Conservation (phyloP, 495 filamentous ascomycete genomes). For the Delitschia confertaspora region DNA sequence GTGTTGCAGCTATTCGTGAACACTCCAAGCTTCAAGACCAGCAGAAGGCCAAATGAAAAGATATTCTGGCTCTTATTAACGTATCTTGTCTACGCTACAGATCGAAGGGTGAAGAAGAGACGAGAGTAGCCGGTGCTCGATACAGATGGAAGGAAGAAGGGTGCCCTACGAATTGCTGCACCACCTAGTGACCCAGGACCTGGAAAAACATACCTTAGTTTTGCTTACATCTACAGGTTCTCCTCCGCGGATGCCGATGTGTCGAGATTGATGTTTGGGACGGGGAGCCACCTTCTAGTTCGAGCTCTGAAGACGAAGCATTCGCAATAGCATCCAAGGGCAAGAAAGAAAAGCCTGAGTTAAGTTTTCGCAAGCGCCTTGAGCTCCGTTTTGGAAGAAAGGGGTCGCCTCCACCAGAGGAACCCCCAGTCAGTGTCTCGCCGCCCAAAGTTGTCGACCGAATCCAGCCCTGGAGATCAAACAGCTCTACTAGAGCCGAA, state of each 20-base stretch:
- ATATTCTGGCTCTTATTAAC: too few species aligned
- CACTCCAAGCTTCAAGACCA: too few species aligned
- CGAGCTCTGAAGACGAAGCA: slow-evolving; percentile 30
- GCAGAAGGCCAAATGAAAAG: background rate
- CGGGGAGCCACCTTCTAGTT: slow-evolving; percentile 49
- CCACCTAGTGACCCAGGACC: too few species aligned
- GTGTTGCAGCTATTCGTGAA: too few species aligned
- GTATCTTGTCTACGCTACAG: too few species aligned
- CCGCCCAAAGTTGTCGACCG: slow-evolving; percentile 20
- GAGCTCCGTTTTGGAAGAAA: slow-evolving; percentile 24
- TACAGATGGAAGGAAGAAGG: too few species aligned
- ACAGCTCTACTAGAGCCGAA: slow-evolving; percentile 43
- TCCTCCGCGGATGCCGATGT: slow-evolving; percentile 77
- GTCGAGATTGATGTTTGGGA: slow-evolving; percentile 97
- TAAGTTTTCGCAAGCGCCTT: slow-evolving; percentile 23
- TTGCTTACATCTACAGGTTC: slow-evolving; percentile 40
- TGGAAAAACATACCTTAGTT: background rate
- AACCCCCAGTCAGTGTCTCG: slow-evolving; percentile 1
- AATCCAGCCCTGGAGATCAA: slow-evolving; percentile 33
- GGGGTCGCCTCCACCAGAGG: slow-evolving; percentile 5
- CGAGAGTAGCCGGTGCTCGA: too few species aligned
- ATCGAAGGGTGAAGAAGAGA: too few species aligned
- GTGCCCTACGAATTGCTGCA: too few species aligned
- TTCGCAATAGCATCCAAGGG: slow-evolving; percentile 8
- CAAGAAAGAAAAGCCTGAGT: slow-evolving; percentile 21